Percentiles rank a stretch among this genome's conserved stretches.
phyloP scores from a whole-genome alignment of 78 protist genomes.

The Parvularia atlantis region DNA sequence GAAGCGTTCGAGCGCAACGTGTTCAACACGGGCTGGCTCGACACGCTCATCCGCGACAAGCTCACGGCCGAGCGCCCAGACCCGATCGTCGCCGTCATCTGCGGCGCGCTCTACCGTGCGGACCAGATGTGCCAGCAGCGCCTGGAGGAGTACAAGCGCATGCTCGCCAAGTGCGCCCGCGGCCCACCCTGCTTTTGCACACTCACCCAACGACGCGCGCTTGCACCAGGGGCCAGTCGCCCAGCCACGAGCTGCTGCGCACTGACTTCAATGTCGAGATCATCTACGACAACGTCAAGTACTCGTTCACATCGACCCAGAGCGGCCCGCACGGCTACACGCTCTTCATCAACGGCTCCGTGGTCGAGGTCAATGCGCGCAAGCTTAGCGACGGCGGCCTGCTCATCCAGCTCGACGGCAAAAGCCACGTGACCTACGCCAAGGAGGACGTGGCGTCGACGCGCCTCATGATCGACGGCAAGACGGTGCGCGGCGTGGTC shows the following conservation, averaged over 20 bases:
- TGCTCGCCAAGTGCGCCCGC: neutral
- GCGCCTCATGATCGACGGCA: slow-evolving; percentile 56
- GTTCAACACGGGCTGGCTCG: slow-evolving; percentile 84
- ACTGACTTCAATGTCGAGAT: slow-evolving; percentile 31
- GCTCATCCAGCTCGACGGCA: slow-evolving; percentile 46
- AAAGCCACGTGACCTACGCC: slow-evolving; percentile 45
- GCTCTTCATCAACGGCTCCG: neutral
- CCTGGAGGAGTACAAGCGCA: neutral
- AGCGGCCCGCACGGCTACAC: neutral
- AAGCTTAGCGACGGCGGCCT: slow-evolving; percentile 68
- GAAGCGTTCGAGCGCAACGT: slow-evolving; percentile 47
- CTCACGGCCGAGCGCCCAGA: slow-evolving; percentile 30
- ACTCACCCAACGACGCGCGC: neutral
- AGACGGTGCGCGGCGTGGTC: no score
- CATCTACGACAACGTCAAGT: slow-evolving; percentile 46
- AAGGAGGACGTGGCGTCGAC: slow-evolving; percentile 8
- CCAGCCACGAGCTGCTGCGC: slow-evolving; percentile 22
- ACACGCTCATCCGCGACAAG: slow-evolving; percentile 38
- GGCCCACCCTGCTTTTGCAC: neutral
- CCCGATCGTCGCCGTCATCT: slow-evolving; percentile 41
- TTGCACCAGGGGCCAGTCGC: slow-evolving; percentile 42
- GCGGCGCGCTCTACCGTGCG: slow-evolving; percentile 62
- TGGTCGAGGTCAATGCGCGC: neutral
- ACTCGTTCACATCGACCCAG: slow-evolving; percentile 21
- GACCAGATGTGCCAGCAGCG: neutral